These are phyloP conservation scores for Penicillium concentricum DNA, from an alignment of 2,329 filamentous ascomycete species.

Conservation along the genomic window DNA sequence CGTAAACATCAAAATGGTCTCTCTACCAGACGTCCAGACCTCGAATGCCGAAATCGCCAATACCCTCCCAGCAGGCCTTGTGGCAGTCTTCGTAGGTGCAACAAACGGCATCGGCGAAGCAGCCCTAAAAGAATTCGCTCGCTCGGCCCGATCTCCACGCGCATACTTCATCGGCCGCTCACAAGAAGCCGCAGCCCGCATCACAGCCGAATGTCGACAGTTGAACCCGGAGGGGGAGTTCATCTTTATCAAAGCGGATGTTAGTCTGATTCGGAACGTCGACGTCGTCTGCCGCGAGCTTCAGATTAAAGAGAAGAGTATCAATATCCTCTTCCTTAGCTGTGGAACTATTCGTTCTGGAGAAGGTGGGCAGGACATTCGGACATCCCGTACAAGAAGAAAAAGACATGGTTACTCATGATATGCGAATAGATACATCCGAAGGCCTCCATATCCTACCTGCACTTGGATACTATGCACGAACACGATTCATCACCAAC, in stretches of 20 bases:
- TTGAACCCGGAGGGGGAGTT: conserved; percentile 49
- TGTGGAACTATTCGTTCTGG: conserved; percentile 45
- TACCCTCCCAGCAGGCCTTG: conserved; percentile 40
- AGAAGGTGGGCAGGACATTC: conserved; percentile 13
- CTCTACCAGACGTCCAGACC: conserved; percentile 7
- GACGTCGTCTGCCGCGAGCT: conserved; percentile 54
- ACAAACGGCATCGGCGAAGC: conserved; percentile 54
- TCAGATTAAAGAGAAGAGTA: conserved; percentile 48
- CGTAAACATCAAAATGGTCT: conserved; percentile 6
- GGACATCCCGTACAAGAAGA: not conserved
- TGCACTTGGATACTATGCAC: conserved; percentile 57
- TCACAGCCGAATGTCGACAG: conserved; percentile 43
- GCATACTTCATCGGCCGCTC: conserved; percentile 53
- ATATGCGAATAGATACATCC: conserved; percentile 47
- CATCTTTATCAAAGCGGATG: conserved; percentile 49
- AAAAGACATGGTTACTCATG: not conserved
- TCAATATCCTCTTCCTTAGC: conserved; percentile 58
- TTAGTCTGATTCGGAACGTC: conserved; percentile 49
- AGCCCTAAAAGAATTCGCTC: conserved; percentile 48
- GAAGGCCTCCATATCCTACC: conserved; percentile 58
- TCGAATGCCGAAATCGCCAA: conserved; percentile 12
- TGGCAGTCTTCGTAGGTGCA: conserved; percentile 53
- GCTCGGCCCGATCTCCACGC: conserved; percentile 40
- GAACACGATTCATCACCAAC: conserved; percentile 57
- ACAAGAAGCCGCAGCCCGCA: conserved; percentile 40